Conservation (phyloP, 148 eudicot genomes). For the Salicornia ramosissima region DNA sequence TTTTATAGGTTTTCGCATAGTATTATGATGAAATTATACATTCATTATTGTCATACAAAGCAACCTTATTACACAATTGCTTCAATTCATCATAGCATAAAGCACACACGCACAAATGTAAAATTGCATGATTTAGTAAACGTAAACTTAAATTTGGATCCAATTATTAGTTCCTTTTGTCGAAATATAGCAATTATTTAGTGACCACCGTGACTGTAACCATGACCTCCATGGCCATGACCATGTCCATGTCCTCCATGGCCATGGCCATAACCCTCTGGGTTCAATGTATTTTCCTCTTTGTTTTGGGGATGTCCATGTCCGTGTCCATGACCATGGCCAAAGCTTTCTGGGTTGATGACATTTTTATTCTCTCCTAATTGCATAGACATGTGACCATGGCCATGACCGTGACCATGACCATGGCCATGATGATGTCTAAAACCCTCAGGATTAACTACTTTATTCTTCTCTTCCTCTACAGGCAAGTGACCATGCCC, state of each 20-base stretch:
- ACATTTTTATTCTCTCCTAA: neutral
- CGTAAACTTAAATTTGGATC: too few species aligned
- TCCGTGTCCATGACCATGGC: conserved; percentile 16
- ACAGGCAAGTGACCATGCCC: neutral
- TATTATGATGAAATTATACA: too few species aligned
- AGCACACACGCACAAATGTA: too few species aligned
- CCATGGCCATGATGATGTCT: neutral
- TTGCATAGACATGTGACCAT: neutral
- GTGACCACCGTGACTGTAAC: neutral
- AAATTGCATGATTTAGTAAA: too few species aligned
- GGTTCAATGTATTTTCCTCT: neutral
- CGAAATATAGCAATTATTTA: too few species aligned
- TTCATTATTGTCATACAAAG: too few species aligned
- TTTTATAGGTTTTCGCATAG: too few species aligned
- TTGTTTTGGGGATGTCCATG: conserved; percentile 1
- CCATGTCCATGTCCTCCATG: neutral
- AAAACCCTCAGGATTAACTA: neutral
- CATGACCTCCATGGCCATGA: conserved; percentile 9
- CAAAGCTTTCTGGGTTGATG: conserved; percentile 15
- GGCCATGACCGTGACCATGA: neutral
- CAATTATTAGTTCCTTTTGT: too few species aligned
- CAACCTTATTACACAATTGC: too few species aligned
- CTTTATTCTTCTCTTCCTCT: neutral
- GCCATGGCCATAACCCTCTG: conserved; percentile 13
- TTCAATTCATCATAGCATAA: too few species aligned